phyloP scores from a whole-genome alignment of 345 rosid species.

The Jatropha curcas region DNA sequence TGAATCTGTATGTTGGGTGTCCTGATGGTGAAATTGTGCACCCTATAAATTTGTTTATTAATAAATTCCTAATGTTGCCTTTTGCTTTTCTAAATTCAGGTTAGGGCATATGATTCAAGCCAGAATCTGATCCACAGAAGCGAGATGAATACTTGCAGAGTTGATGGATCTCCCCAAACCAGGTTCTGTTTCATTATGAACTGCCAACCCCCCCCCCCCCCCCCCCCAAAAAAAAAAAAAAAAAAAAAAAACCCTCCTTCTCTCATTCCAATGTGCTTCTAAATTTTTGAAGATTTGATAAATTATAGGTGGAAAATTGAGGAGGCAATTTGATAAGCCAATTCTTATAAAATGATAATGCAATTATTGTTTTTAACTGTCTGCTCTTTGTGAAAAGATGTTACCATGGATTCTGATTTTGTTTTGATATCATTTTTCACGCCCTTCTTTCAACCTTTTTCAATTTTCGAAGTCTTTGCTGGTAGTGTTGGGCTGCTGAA shows the following conservation, averaged over 20 bases:
- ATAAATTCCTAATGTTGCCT: background rate
- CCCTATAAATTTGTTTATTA: background rate
- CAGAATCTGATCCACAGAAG: constrained; percentile 92
- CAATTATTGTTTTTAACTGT: too few species aligned
- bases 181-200: constrained; percentile 41
- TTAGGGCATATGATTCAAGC: constrained; percentile 98
- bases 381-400: too few species aligned
- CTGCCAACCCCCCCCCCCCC: background rate
- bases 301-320: too few species aligned
- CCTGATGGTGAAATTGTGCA: background rate
- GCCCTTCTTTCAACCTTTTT: too few species aligned
- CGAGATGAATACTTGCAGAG: constrained; percentile 96
- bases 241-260: too few species aligned
- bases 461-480: too few species aligned
- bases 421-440: too few species aligned
- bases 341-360: too few species aligned
- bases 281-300: too few species aligned
- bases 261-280: too few species aligned
- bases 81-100: constrained; percentile 41
- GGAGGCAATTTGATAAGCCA: too few species aligned
- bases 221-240: background rate
- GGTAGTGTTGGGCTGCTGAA: constrained; percentile 1
- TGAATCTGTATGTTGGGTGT: constrained; percentile 67
- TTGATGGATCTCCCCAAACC: constrained; percentile 93
- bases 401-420: too few species aligned